Evolutionary conservation across 129 eudicot species (phyloP).

Genomic region (Daucus carota): DNA sequence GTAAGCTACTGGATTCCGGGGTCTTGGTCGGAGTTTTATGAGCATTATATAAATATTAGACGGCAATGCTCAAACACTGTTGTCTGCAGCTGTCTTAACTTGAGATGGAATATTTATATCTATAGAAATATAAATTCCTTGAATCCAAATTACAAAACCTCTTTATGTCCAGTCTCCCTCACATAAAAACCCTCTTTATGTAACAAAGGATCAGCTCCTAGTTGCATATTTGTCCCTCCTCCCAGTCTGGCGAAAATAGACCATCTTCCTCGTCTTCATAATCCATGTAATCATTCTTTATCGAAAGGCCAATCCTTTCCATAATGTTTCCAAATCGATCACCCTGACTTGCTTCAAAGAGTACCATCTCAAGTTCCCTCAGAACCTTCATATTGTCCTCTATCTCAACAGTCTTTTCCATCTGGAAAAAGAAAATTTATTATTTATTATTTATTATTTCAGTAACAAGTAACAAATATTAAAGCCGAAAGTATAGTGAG

Average conservation of each 20-base stretch:
- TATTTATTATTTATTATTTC: neutral
- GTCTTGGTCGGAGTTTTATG: neutral
- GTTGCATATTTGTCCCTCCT: conserved; percentile 34
- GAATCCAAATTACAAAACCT: neutral
- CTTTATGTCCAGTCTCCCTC: neutral
- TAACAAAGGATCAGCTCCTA: neutral
- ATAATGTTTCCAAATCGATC: conserved; percentile 9
- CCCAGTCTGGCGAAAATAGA: conserved; percentile 9
- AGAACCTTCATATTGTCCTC: conserved; percentile 21
- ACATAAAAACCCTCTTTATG: too few relatives aligned
- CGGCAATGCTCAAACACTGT: neutral
- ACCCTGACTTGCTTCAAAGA: neutral
- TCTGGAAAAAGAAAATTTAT: too few relatives aligned
- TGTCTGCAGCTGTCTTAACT: neutral
- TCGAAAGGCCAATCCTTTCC: conserved; percentile 36
- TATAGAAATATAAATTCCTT: neutral
- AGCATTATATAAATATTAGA: neutral
- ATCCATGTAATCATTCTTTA: conserved; percentile 29
- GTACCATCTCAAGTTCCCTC: conserved; percentile 28
- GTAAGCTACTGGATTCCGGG: neutral
- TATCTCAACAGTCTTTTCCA: conserved; percentile 33
- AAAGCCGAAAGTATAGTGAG: neutral
- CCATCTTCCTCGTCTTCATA: conserved; percentile 26
- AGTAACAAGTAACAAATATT: neutral
- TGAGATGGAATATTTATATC: neutral